Base-by-base conservation (phyloP, 805 yeast genomes). In the Metschnikowia chrysomelidarum region DNA sequence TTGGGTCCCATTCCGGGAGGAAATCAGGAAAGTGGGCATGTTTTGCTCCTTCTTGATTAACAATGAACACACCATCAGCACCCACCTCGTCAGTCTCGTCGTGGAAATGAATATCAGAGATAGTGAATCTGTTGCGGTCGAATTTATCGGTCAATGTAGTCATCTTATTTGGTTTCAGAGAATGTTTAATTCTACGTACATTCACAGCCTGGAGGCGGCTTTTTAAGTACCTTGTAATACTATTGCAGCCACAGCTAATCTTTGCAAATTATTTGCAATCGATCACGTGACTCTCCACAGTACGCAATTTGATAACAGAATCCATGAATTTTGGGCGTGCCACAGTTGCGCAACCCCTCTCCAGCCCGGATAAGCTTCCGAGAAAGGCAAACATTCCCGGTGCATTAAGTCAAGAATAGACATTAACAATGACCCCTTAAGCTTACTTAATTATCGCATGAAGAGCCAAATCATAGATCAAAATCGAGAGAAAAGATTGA, bases 1-100 rank as follows among this genome's bases (percentile, higher is more conserved):
- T 47, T 8, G 48, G 47, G 32, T 56, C 51, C 67, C 66, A 62
- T 10, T 60, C 43, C 7, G 68, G 67, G 26, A 57, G 43, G 22
- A 35, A 59, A 7, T 53, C 57, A 9, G 56, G 56, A 42, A 46
- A 49, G n/a, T 51, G 38, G 4, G 54, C 41, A 30, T 46, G 43
- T 13, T 40, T 46, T 16, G 56, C 47, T 42, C 64, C 62, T 27
- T 59, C 65, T 24, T 47, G 42, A 39, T 46, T 53, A 8, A 59
- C 59, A 10, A 60, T 57, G 19, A 40, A 50, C 8, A 60, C 53
- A 7, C 67, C 67, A 14, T 35, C 43, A 14, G 13, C 52, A 32
- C 64, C 71, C 25, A 71, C 55, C 32, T 70, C 51, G 24, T 46
- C 52, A 12, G 36, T 27, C 13, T 38, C 44, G 8, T 34, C 19